Evolutionary conservation across 2,329 filamentous ascomycete species (phyloP).

Genomic region (Penicillium oxalicum): DNA sequence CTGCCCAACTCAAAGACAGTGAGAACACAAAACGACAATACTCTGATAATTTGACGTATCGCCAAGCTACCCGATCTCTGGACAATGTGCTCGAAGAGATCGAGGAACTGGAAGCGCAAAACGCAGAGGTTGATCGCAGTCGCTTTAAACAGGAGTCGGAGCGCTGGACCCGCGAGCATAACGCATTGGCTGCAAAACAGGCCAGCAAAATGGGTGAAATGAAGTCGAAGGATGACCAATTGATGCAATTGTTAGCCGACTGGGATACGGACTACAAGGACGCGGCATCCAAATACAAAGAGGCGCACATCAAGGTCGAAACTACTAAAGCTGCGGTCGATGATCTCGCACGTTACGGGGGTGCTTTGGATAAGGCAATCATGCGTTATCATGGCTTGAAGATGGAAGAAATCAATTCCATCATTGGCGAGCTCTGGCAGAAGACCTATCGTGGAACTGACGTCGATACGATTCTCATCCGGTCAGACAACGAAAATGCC

Average conservation of each 20-base stretch:
- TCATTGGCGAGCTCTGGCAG: constrained; percentile 94
- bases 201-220: constrained; percentile 70
- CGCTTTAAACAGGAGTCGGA: constrained; percentile 65
- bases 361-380: constrained; percentile 87
- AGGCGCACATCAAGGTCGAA: constrained; percentile 81
- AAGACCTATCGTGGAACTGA: constrained; percentile 95
- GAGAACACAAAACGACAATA: constrained; percentile 83
- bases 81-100: constrained; percentile 65
- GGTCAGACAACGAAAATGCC: constrained; percentile 75
- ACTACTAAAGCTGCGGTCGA: constrained; percentile 91
- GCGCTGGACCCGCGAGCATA: constrained; percentile 61
- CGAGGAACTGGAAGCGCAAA: constrained; percentile 64
- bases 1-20: constrained; percentile 69
- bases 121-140: constrained; percentile 76
- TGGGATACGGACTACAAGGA: constrained; percentile 85
- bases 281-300: constrained; percentile 72
- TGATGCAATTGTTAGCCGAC: constrained; percentile 65
- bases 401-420: constrained; percentile 97
- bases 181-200: constrained; percentile 65
- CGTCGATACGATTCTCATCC: constrained; percentile 92
- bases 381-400: constrained; percentile 95
- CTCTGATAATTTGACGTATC: constrained; percentile 78
- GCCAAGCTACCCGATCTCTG: constrained; percentile 65
- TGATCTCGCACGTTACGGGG: constrained; percentile 74
- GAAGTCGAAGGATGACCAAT: constrained; percentile 77